A percentile compares a stretch with the other conserved stretches of the same genome.
Evolutionary conservation across 495 filamentous ascomycete species (phyloP).

Genomic region (Bryoglossum gracile): DNA sequence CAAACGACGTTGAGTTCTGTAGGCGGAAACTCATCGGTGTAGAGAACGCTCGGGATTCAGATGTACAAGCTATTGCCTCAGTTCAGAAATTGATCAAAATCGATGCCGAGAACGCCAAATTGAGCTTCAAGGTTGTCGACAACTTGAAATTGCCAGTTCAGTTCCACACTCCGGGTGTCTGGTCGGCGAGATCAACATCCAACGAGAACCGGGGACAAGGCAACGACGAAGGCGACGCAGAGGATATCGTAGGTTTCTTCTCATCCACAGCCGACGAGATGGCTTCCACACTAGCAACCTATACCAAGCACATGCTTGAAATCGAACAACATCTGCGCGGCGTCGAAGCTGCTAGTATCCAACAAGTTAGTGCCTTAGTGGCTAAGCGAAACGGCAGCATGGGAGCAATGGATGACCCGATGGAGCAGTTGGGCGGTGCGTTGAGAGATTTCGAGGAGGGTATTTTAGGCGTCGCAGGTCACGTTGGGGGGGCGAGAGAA

Average conservation of each 20-base stretch:
- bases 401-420: slow-evolving; percentile 36
- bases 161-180: slow-evolving; percentile 57
- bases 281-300: slow-evolving; percentile 54
- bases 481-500: slow-evolving; percentile 62
- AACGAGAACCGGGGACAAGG: slow-evolving; percentile 9
- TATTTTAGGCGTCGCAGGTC: slow-evolving; percentile 66
- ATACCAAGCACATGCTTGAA: slow-evolving; percentile 64
- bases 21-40: slow-evolving; percentile 64
- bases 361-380: slow-evolving; percentile 62
- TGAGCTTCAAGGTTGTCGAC: slow-evolving; percentile 68
- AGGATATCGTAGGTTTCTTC: slow-evolving; percentile 73
- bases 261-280: slow-evolving; percentile 65
- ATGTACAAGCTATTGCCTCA: slow-evolving; percentile 62
- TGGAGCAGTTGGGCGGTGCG: slow-evolving; percentile 57
- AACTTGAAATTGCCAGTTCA: slow-evolving; percentile 68
- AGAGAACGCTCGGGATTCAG: slow-evolving; percentile 62
- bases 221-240: slow-evolving; percentile 49
- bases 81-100: slow-evolving; percentile 54
- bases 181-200: slow-evolving; percentile 34
- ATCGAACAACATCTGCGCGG: slow-evolving; percentile 76
- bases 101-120: slow-evolving; percentile 64
- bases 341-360: slow-evolving; percentile 61
- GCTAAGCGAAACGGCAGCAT: slow-evolving; percentile 47
- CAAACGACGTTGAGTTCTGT: slow-evolving; percentile 68
- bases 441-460: slow-evolving; percentile 72